Conservation (phyloP, 108 stramenopile genomes). For the Tribonema minus region DNA sequence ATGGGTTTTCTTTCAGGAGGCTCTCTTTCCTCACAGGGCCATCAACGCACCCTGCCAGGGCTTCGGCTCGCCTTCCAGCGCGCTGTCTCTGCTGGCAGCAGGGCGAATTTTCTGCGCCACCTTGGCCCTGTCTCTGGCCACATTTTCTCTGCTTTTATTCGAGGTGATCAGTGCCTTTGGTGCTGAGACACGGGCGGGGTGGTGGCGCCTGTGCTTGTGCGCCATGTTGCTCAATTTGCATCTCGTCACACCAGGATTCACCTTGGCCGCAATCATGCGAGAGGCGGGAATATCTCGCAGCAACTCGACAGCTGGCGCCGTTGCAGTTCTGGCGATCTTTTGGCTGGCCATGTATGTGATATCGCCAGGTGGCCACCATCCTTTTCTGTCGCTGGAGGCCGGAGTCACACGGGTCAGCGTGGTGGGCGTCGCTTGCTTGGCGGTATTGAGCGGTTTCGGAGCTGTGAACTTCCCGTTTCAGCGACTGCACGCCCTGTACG, state of each 20-base stretch:
- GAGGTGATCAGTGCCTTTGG: background rate
- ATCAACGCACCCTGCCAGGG: too few relatives aligned
- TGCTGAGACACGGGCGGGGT: background rate
- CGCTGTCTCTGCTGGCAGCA: background rate
- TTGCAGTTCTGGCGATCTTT: too few relatives aligned
- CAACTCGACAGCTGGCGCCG: background rate
- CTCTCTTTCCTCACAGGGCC: too few relatives aligned
- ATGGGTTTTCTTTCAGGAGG: too few relatives aligned
- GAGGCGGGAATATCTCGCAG: background rate
- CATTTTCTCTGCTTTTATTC: background rate
- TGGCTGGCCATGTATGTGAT: background rate
- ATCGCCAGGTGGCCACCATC: background rate
- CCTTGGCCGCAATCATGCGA: background rate
- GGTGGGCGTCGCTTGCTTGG: slow-evolving; percentile 30
- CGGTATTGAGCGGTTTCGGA: slow-evolving; percentile 34
- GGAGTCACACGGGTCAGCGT: slow-evolving; percentile 14
- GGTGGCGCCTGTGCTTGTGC: slow-evolving; percentile 5
- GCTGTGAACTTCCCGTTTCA: slow-evolving; percentile 35
- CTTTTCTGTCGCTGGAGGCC: background rate
- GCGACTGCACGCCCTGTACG: background rate
- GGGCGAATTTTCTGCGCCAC: slow-evolving; percentile 1
- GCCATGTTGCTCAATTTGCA: slow-evolving; percentile 11
- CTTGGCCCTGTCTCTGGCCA: slow-evolving; percentile 1
- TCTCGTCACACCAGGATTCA: background rate
- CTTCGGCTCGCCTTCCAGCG: too few relatives aligned